Evolutionary conservation across 2,329 filamentous ascomycete genomes (phyloP).

Genomic region (Pseudovirgaria hyperparasitica): DNA sequence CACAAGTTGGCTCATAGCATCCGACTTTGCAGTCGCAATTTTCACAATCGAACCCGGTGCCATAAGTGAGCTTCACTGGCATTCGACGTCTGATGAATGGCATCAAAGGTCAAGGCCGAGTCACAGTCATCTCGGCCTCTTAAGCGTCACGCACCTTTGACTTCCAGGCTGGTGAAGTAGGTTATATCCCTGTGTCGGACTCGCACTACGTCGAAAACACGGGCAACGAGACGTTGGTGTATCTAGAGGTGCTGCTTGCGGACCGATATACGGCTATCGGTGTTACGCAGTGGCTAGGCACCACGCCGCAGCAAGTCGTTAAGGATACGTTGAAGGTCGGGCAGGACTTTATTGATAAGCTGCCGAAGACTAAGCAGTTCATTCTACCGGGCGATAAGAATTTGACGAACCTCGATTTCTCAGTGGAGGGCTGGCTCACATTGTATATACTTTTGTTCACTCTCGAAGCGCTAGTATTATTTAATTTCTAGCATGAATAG

Average conservation of each 20-base stretch:
- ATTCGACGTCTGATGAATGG: slow-evolving; percentile 49
- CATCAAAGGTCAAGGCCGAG: slow-evolving; percentile 40
- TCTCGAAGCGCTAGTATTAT: no score
- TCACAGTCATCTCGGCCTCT: slow-evolving; percentile 44
- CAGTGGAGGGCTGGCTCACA: no score
- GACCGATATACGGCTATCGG: slow-evolving; percentile 40
- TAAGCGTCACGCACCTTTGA: slow-evolving; percentile 42
- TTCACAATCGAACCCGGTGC: slow-evolving; percentile 49
- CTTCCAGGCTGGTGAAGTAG: slow-evolving; percentile 46
- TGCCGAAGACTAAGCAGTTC: slow-evolving; percentile 27
- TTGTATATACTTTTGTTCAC: no score
- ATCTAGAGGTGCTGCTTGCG: slow-evolving; percentile 47
- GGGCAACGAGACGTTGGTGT: slow-evolving; percentile 43
- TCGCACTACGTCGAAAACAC: slow-evolving; percentile 52
- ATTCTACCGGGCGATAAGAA: slow-evolving; percentile 26
- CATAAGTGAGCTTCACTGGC: slow-evolving; percentile 54
- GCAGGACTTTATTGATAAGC: slow-evolving; percentile 13
- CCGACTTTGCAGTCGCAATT: slow-evolving; percentile 42
- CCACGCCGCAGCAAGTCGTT: slow-evolving; percentile 30
- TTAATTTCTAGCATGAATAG: no score
- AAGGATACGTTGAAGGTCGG: slow-evolving; percentile 17
- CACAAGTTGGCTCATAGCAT: slow-evolving; percentile 43
- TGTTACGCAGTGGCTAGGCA: slow-evolving; percentile 45
- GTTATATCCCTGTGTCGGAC: slow-evolving; percentile 42
- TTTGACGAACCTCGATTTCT: slow-evolving; percentile 25